phyloP scores from a whole-genome alignment of 2,329 filamentous ascomycete genomes.

The Beauveria pseudobassiana region DNA sequence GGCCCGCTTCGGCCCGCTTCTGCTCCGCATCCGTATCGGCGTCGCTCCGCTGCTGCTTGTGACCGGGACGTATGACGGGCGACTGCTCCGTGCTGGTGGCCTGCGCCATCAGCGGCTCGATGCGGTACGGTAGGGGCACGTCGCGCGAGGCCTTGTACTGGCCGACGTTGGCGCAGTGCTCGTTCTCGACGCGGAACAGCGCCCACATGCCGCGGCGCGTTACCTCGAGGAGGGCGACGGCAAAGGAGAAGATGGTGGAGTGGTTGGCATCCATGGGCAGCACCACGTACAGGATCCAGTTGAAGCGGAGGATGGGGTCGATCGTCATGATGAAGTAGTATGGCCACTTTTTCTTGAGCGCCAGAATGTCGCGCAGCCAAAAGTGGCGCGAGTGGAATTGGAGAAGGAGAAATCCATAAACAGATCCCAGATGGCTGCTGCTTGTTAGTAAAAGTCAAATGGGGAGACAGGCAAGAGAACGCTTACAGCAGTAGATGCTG shows the following conservation, averaged over 20 bases:
- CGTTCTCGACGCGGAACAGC: constrained; percentile 91
- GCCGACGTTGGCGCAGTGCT: constrained; percentile 87
- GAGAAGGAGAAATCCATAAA: constrained; percentile 95
- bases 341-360: constrained; percentile 68
- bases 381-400: constrained; percentile 63
- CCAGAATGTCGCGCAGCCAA: constrained; percentile 69
- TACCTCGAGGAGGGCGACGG: constrained; percentile 71
- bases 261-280: constrained; percentile 76
- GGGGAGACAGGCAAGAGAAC: neutral
- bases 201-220: constrained; percentile 85
- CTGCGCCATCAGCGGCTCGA: constrained; percentile 38
- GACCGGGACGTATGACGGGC: constrained; percentile 7
- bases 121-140: constrained; percentile 74
- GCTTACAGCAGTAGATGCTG: constrained; percentile 68
- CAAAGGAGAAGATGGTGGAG: constrained; percentile 72
- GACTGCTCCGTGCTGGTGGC: constrained; percentile 30
- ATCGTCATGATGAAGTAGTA: constrained; percentile 82
- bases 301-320: constrained; percentile 81
- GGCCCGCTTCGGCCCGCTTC: neutral
- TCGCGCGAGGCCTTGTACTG: constrained; percentile 86
- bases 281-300: constrained; percentile 90
- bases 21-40: neutral
- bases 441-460: neutral
- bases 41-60: constrained; percentile 15
- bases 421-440: constrained; percentile 75